Conservation (phyloP, 768 basidiomycete species). For the Pulveroboletus frians region DNA sequence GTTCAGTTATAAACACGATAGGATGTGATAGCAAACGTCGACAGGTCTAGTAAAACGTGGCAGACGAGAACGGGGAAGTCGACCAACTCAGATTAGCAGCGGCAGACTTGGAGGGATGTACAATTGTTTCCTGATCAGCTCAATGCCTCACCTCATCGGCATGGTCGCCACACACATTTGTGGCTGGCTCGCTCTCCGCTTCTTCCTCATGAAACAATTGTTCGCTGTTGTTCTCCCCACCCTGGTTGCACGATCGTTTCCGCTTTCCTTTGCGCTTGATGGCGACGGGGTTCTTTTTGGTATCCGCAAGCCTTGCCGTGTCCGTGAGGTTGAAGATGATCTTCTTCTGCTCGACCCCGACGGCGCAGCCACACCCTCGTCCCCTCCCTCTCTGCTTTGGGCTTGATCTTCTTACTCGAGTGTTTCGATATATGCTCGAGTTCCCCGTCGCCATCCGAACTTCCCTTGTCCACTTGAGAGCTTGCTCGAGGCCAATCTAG, state of each 20-base stretch:
- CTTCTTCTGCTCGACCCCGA: conserved; percentile 64
- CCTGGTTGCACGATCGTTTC: conserved; percentile 48
- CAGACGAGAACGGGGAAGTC: neutral
- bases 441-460: conserved; percentile 69
- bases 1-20: no score
- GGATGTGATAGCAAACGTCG: no score
- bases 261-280: conserved; percentile 80
- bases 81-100: neutral
- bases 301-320: conserved; percentile 36
- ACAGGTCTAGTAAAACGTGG: no score
- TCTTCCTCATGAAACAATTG: conserved; percentile 72
- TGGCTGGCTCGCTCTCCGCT: conserved; percentile 47
- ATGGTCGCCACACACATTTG: conserved; percentile 49
- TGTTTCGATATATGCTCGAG: conserved; percentile 62
- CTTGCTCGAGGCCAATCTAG: conserved; percentile 69
- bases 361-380: conserved; percentile 32
- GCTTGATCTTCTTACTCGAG: conserved; percentile 47
- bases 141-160: neutral
- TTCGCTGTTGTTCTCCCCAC: conserved; percentile 45
- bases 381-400: conserved; percentile 49
- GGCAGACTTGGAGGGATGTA: conserved; percentile 32
- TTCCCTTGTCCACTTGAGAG: conserved; percentile 70
- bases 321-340: conserved; percentile 67
- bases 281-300: conserved; percentile 71
- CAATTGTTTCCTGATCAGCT: conserved; percentile 60